Base-by-base conservation (phyloP, 2,329 filamentous ascomycete species). In the Talaromyces amestolkiae region DNA sequence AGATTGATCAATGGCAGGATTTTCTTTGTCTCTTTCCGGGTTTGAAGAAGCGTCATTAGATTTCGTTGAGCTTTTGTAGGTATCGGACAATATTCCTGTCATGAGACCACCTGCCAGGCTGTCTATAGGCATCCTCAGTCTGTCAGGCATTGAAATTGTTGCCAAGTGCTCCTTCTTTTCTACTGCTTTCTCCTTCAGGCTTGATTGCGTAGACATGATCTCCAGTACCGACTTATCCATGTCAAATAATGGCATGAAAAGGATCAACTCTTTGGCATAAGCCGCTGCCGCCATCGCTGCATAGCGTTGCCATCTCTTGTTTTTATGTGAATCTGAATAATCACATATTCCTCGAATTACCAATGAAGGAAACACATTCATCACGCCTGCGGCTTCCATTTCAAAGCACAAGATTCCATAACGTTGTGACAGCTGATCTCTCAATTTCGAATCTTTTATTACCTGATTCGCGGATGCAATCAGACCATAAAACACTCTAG, bases 341-440 rank as follows among this genome's bases (percentile, higher is more conserved):
- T 80, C 76, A 41, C 76, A 81, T 0, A 81, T 76, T 0, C 77
- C 78, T 9, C 79, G 78, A 37, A 82, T 74, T 0, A 81, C 71
- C 4, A 82, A 63, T 0, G 76, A 79, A 0, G 79, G 78, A 0
- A 80, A 62, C 0, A 69, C 67, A 58, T 72, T 56, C 45, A 54
- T 60, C 13, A 59, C n/a, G 4, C 54, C 53, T 0, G 58, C 58
- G 11, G 39, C 39, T 59, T 35, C 58, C 39, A 59, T 59, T 7
- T 59, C 58, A 45, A 59, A 59, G 10, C 58, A 60, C 15, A 60
- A 27, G 2, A 60, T 35, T n/a, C 19, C 39, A 59, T 45, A 19
- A n/a, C 49, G 27, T 19, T 24, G 47, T 8, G 47, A 15, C 6
- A 53, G 24, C 22, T 59, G n/a, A 15, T 59, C 58, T 17, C 58